phyloP scores from a whole-genome alignment of 2,329 filamentous ascomycete genomes.

The Calonectria leucothoes region DNA sequence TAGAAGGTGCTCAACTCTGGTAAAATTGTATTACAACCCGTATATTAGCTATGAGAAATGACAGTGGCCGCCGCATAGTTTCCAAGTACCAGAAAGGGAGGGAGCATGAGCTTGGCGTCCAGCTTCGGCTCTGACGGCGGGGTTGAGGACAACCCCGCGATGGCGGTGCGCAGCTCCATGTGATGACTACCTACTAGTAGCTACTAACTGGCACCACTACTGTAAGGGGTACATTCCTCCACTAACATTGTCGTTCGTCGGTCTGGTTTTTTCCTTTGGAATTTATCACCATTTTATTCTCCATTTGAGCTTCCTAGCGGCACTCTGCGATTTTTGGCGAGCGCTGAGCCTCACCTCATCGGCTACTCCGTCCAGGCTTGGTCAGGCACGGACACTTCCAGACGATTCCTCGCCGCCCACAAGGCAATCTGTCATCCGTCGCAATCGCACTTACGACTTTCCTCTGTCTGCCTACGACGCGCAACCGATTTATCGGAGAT shows the following conservation, averaged over 20 bases:
- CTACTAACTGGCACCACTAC: too few relatives aligned
- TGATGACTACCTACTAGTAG: too few relatives aligned
- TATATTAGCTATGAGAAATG: background rate
- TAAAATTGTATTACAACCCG: conserved; percentile 16
- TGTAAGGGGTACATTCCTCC: background rate
- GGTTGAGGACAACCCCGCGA: conserved; percentile 12
- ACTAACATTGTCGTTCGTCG: background rate
- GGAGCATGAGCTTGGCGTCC: background rate
- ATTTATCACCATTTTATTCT: background rate
- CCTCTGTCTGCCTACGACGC: conserved; percentile 44
- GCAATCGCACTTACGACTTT: conserved; percentile 41
- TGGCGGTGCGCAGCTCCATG: background rate
- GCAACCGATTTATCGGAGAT: background rate
- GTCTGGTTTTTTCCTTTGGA: background rate
- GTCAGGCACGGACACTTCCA: conserved; percentile 47
- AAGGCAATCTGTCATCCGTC: conserved; percentile 37
- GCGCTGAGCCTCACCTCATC: conserved; percentile 4
- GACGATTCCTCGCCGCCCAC: conserved; percentile 46
- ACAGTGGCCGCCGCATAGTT: background rate
- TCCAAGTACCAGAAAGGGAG: too few relatives aligned
- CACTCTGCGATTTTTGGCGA: conserved; percentile 13
- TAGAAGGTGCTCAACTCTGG: conserved; percentile 38
- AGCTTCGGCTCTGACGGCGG: background rate
- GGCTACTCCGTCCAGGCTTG: conserved; percentile 37
- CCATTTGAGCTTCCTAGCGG: background rate